Evolutionary conservation across 306 rosid species (phyloP).

Genomic region (Carpinus fangiana): DNA sequence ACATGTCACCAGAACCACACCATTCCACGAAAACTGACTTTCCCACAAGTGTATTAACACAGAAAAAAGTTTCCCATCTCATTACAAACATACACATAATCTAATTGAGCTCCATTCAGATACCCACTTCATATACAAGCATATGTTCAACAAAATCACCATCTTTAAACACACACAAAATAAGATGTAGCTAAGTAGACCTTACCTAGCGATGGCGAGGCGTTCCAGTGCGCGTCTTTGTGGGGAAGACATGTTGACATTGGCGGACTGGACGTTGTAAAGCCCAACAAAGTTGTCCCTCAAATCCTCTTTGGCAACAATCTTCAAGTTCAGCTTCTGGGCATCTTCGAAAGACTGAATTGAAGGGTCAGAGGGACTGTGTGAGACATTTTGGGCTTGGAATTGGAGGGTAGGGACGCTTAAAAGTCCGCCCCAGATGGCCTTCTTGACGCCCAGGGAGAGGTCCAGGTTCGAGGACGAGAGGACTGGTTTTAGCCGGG

Average conservation of each 20-base stretch:
- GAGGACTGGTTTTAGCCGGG: slow-evolving; percentile 39
- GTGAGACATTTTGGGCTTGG: slow-evolving; percentile 16
- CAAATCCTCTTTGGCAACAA: slow-evolving; percentile 51
- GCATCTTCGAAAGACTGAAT: slow-evolving; percentile 49
- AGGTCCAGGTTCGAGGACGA: slow-evolving; percentile 43
- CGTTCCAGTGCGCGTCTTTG: slow-evolving; percentile 67
- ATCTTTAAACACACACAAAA: not conserved
- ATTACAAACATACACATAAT: not conserved
- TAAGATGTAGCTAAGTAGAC: not conserved
- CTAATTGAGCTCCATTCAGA: not conserved
- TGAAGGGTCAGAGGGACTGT: slow-evolving; percentile 36
- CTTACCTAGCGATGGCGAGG: slow-evolving; percentile 61
- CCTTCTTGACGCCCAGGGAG: slow-evolving; percentile 43
- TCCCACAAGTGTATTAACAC: not conserved
- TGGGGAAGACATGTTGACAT: slow-evolving; percentile 36
- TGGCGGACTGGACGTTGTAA: slow-evolving; percentile 55
- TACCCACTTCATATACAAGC: not conserved
- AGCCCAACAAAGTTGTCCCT: slow-evolving; percentile 68
- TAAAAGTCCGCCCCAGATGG: slow-evolving; percentile 63
- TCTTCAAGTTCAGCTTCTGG: slow-evolving; percentile 46
- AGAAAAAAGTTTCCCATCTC: not conserved
- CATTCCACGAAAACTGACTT: not conserved
- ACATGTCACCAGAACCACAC: not conserved
- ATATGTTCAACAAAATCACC: not conserved
- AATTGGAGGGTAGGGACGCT: slow-evolving; percentile 67